phyloP scores from a whole-genome alignment of 164 flowering plant species.

The Warburgia ugandensis region DNA sequence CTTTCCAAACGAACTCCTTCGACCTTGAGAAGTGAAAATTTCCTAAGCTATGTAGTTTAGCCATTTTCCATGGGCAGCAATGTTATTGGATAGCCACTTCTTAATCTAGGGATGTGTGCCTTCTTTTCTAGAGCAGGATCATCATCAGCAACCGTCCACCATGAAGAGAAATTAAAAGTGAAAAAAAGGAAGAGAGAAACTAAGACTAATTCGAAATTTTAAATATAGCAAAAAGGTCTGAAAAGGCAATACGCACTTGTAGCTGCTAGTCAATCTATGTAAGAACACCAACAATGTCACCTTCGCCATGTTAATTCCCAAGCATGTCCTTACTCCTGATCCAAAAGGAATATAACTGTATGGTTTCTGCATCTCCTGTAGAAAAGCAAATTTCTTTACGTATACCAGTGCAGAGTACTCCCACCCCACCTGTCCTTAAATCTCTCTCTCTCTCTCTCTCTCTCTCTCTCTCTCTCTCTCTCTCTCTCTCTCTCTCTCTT shows the following conservation, averaged over 20 bases:
- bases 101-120: constrained; percentile 5
- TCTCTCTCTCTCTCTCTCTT: no score
- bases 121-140: constrained; percentile 8
- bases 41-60: not conserved
- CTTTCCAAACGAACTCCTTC: not conserved
- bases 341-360: constrained; percentile 54
- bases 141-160: constrained; percentile 9
- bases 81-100: constrained; percentile 9
- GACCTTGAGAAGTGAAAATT: not conserved
- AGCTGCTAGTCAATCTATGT: constrained; percentile 41
- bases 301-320: constrained; percentile 34
- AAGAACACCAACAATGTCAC: constrained; percentile 50
- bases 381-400: not conserved
- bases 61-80: not conserved
- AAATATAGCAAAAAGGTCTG: no score
- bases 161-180: not conserved
- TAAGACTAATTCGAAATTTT: not conserved
- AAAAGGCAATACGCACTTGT: constrained; percentile 32
- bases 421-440: not conserved
- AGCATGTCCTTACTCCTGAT: constrained; percentile 45
- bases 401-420: not conserved
- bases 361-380: constrained; percentile 38
- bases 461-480: no score
- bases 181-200: not conserved
- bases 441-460: no score